Percentiles rank a stretch among this genome's conserved stretches.
phyloP scores from a whole-genome alignment of 306 rosid species.

The Prunus dulcis region DNA sequence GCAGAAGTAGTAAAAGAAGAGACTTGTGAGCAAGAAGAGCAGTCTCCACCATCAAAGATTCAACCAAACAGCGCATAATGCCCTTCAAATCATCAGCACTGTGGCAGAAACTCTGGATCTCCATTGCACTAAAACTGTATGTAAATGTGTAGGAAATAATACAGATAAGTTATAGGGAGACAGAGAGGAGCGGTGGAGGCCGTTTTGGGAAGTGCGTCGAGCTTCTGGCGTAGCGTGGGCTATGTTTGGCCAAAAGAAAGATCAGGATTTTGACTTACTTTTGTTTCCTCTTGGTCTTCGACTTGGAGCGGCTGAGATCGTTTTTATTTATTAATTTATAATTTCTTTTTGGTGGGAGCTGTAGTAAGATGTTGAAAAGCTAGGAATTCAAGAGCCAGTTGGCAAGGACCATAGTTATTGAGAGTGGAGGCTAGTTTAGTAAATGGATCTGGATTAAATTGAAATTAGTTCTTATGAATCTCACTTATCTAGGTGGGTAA shows the following conservation, averaged over 20 bases:
- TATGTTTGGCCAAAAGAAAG: background rate
- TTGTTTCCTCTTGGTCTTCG: background rate
- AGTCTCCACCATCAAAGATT: constrained; percentile 4
- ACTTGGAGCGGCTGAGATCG: background rate
- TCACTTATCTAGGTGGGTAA: no score
- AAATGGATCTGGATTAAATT: no score
- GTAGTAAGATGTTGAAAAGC: no score
- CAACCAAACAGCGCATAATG: background rate
- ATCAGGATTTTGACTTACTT: background rate
- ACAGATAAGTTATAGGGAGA: background rate
- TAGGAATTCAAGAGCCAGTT: no score
- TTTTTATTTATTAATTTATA: no score
- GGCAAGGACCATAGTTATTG: no score
- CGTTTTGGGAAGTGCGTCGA: background rate
- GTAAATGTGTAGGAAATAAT: background rate
- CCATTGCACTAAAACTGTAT: background rate
- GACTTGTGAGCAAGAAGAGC: constrained; percentile 13
- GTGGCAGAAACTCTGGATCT: background rate
- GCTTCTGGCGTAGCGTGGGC: background rate
- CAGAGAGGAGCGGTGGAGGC: background rate
- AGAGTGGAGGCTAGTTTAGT: no score
- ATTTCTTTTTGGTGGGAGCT: no score
- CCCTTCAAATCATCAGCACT: background rate
- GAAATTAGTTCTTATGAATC: no score
- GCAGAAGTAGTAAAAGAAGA: background rate